phyloP scores from a whole-genome alignment of 495 filamentous ascomycete species.

The Trichoderma asperelloides region DNA sequence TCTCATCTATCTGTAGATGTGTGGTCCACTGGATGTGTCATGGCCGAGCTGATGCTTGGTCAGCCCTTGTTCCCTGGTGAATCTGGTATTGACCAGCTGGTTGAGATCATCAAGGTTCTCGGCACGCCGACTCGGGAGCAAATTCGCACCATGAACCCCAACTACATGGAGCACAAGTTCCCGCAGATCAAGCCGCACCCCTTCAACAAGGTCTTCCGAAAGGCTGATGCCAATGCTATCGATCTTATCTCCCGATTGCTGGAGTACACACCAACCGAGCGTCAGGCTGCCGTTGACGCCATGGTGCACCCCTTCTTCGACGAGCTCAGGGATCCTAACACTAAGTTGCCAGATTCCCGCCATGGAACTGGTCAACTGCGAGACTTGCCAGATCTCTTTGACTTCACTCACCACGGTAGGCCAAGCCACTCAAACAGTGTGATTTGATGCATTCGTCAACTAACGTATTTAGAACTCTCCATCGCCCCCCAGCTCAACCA shows the following conservation, averaged over 20 bases:
- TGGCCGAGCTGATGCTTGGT: constrained; percentile 98
- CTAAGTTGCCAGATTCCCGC: constrained; percentile 85
- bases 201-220: constrained; percentile 97
- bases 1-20: constrained; percentile 57
- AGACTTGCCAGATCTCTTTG: constrained; percentile 81
- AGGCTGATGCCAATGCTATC: constrained; percentile 84
- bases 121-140: constrained; percentile 97
- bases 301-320: constrained; percentile 99
- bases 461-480: constrained; percentile 65
- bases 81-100: constrained; percentile 95
- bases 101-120: constrained; percentile 99
- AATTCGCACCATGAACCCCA: constrained; percentile 99
- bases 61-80: constrained; percentile 99
- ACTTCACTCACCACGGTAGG: constrained; percentile 91
- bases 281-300: constrained; percentile 86
- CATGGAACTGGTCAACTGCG: constrained; percentile 64
- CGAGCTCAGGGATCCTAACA: constrained; percentile 81
- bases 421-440: constrained; percentile 1
- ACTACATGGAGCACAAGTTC: constrained; percentile 99
- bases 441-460: constrained; percentile 10
- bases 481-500: constrained; percentile 82
- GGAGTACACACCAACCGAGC: constrained; percentile 95
- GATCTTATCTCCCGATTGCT: constrained; percentile 88
- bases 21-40: constrained; percentile 98
- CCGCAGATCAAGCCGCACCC: constrained; percentile 99